Conservation (phyloP, 306 rosid genomes). For the Dalbergia cultrata region DNA sequence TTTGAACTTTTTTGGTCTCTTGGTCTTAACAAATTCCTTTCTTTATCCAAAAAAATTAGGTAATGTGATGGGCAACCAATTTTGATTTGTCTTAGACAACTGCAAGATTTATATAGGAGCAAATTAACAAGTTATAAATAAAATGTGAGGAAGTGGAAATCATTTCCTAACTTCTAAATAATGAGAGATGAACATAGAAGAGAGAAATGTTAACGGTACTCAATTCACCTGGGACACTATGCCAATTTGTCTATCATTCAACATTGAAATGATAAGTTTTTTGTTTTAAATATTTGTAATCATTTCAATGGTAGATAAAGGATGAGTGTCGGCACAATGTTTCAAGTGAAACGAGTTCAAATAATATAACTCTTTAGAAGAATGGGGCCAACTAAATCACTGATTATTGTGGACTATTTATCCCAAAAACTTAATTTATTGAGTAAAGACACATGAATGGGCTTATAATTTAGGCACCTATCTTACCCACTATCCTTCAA, state of each 20-base stretch:
- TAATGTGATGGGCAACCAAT: conserved; percentile 1
- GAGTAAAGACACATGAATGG: too few species aligned
- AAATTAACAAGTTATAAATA: background rate
- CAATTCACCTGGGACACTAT: too few species aligned
- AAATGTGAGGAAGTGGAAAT: conserved; percentile 9
- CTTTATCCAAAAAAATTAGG: background rate
- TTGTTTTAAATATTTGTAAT: too few species aligned
- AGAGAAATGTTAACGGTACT: background rate
- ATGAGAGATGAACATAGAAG: conserved; percentile 2
- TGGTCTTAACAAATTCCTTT: background rate
- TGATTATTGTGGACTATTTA: too few species aligned
- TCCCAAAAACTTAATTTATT: too few species aligned
- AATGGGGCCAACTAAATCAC: too few species aligned
- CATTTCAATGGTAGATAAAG: too few species aligned
- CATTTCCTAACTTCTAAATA: conserved; percentile 12
- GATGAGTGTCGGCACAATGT: too few species aligned
- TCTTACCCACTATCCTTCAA: conserved; percentile 19
- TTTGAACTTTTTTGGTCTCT: background rate
- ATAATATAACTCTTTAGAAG: too few species aligned
- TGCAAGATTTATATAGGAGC: conserved; percentile 23
- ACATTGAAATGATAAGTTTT: too few species aligned
- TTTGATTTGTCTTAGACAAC: conserved; percentile 14
- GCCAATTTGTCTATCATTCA: too few species aligned
- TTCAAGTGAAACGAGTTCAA: too few species aligned
- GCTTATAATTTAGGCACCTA: background rate